A percentile compares a stretch with the other conserved stretches of the same genome.
Conservation (phyloP, 2,329 filamentous ascomycete genomes). For the Paecilomyces sp. region DNA sequence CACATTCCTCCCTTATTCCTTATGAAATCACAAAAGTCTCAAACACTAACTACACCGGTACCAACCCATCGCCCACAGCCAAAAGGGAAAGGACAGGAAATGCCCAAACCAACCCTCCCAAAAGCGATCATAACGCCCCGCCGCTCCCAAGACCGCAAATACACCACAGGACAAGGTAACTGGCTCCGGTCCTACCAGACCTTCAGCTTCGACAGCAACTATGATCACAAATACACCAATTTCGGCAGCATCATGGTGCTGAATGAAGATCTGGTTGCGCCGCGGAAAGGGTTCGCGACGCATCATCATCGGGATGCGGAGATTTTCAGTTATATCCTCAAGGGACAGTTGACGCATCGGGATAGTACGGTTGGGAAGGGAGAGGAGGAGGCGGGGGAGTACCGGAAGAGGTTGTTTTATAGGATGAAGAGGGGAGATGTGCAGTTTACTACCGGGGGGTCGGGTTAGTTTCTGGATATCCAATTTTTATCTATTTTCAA, state of each 20-base stretch:
- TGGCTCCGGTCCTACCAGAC: constrained; percentile 85
- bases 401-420: neutral
- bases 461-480: neutral
- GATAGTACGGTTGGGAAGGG: constrained; percentile 69
- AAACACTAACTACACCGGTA: too few relatives aligned
- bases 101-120: neutral
- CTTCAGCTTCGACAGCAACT: constrained; percentile 71
- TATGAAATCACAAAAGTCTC: too few relatives aligned
- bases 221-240: constrained; percentile 57
- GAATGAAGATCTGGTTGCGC: constrained; percentile 77
- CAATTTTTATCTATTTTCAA: too few relatives aligned
- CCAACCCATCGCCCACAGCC: too few relatives aligned
- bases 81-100: too few relatives aligned
- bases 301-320: constrained; percentile 81
- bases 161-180: constrained; percentile 61
- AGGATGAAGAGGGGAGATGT: neutral
- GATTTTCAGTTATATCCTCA: constrained; percentile 83
- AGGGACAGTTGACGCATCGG: constrained; percentile 76
- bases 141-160: constrained; percentile 48
- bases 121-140: neutral
- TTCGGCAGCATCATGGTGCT: constrained; percentile 76
- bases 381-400: neutral
- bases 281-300: constrained; percentile 70
- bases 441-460: neutral
- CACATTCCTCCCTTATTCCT: too few relatives aligned